These are phyloP conservation scores for Periconia macrospinosa DNA, from an alignment of 2,329 filamentous ascomycete species.

Conservation along the genomic window DNA sequence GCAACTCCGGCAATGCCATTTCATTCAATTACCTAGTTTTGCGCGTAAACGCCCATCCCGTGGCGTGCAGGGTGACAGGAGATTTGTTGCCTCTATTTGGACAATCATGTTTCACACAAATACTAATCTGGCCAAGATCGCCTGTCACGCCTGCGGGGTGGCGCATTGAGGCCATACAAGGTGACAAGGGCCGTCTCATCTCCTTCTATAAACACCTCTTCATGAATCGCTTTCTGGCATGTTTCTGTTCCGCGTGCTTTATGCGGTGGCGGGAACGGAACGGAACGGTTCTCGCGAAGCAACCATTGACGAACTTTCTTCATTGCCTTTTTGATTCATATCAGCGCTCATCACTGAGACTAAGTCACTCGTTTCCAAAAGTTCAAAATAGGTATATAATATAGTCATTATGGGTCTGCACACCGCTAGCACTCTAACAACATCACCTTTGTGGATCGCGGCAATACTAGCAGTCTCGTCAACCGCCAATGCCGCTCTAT, in stretches of 20 bases:
- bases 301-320: neutral
- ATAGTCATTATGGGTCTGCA: neutral
- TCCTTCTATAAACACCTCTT: neutral
- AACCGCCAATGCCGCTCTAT: slow-evolving; percentile 13
- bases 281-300: no score
- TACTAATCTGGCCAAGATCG: neutral
- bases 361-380: neutral
- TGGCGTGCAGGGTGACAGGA: neutral
- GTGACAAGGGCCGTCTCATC: neutral
- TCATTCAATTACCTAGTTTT: neutral
- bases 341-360: neutral
- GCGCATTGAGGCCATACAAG: neutral
- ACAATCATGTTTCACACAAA: neutral
- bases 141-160: neutral
- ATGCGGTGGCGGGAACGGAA: no score
- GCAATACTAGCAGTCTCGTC: slow-evolving; percentile 24
- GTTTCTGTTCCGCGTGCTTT: neutral
- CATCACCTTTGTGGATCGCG: slow-evolving; percentile 20
- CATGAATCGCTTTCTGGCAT: neutral
- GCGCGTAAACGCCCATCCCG: neutral
- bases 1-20: neutral
- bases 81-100: neutral
- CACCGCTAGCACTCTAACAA: no score
- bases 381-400: neutral
- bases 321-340: neutral